phyloP scores from a whole-genome alignment of 2,329 filamentous ascomycete genomes.

The Alternaria sp. region DNA sequence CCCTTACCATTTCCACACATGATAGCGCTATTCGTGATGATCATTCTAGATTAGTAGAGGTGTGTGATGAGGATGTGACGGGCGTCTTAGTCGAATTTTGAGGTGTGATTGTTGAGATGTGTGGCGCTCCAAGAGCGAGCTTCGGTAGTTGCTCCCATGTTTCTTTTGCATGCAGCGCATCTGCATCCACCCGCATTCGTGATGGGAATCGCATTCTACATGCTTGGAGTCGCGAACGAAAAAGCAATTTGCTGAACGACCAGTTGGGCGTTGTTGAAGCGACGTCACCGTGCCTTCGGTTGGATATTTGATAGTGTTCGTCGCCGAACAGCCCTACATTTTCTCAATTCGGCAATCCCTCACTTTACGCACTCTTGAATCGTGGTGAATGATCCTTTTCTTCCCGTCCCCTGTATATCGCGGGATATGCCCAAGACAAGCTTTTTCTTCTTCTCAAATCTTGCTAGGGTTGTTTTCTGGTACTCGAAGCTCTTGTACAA shows the following conservation, averaged over 20 bases:
- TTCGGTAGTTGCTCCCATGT: conserved; percentile 13
- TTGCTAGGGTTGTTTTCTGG: background rate
- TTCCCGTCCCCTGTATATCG: background rate
- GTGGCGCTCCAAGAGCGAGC: conserved; percentile 23
- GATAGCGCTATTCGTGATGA: conserved; percentile 4
- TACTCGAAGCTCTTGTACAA: background rate
- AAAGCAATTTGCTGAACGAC: conserved; percentile 3
- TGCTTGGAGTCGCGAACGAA: background rate
- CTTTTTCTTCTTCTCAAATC: background rate
- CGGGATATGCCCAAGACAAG: background rate
- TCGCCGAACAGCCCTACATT: background rate
- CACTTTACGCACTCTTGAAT: background rate
- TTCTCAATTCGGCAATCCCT: background rate
- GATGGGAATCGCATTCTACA: background rate
- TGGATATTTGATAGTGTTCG: background rate
- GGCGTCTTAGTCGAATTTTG: conserved; percentile 24
- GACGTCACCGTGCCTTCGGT: background rate
- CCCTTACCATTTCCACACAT: background rate
- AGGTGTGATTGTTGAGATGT: conserved; percentile 33
- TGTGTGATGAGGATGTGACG: conserved; percentile 15
- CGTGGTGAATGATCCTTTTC: background rate
- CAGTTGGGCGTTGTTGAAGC: background rate
- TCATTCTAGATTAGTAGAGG: background rate
- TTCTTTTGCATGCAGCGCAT: conserved; percentile 5
- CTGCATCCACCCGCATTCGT: background rate